These are phyloP conservation scores for Amniculicola lignicola DNA, from an alignment of 495 filamentous ascomycete species.

Conservation along the genomic window DNA sequence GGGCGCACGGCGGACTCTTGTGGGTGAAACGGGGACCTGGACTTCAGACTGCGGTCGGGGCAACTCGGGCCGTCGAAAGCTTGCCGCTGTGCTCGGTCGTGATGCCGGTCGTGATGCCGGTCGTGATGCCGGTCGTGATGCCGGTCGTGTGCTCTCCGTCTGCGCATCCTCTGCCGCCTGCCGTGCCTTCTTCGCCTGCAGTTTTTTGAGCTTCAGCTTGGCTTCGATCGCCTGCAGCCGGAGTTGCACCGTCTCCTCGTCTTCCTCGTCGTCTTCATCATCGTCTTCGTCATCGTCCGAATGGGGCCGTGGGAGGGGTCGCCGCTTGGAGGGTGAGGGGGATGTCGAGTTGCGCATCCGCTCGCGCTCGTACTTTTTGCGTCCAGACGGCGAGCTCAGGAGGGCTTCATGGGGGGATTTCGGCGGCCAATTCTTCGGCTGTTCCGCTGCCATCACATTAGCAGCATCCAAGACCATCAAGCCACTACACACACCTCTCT, in stretches of 20 bases:
- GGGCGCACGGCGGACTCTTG: conserved; percentile 49
- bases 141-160: conserved; percentile 8
- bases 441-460: conserved; percentile 21
- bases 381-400: conserved; percentile 74
- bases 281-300: conserved; percentile 41
- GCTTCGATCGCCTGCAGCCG: conserved; percentile 83
- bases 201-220: conserved; percentile 79
- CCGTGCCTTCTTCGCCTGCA: conserved; percentile 51
- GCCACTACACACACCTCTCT: not conserved
- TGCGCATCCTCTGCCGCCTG: conserved; percentile 40
- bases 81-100: conserved; percentile 23
- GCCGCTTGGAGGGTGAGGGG: conserved; percentile 56
- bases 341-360: conserved; percentile 27
- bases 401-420: conserved; percentile 81
- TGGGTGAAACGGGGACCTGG: conserved; percentile 80
- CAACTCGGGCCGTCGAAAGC: conserved; percentile 18
- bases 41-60: conserved; percentile 45
- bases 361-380: conserved; percentile 53
- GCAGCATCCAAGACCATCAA: not conserved
- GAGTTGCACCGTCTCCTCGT: conserved; percentile 84
- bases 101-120: conserved; percentile 16
- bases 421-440: conserved; percentile 73
- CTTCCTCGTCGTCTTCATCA: conserved; percentile 68
- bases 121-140: conserved; percentile 20
- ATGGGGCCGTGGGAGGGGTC: conserved; percentile 33